Conservation (phyloP, 148 eudicot genomes). For the Silene conica region DNA sequence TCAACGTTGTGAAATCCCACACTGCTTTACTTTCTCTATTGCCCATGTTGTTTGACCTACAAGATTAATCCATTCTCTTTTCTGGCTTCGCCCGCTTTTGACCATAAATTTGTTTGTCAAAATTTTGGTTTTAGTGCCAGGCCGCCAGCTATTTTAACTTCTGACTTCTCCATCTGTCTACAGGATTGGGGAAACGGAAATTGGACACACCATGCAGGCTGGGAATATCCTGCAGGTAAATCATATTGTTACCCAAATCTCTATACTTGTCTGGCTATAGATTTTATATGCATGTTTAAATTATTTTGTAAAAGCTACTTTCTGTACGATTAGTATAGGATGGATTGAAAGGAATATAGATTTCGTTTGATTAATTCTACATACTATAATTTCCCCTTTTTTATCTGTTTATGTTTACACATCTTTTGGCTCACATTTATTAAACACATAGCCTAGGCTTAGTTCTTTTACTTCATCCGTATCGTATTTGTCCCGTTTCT, state of each 20-base stretch:
- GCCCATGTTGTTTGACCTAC: background rate
- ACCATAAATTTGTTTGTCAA: background rate
- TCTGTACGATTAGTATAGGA: no score
- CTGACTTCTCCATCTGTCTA: conserved; percentile 16
- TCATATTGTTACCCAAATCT: conserved; percentile 10
- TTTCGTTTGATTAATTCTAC: background rate
- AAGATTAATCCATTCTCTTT: background rate
- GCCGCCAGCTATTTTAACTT: background rate
- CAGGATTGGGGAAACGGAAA: conserved; percentile 73
- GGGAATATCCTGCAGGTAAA: conserved; percentile 70
- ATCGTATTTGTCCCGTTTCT: background rate
- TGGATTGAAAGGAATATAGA: no score
- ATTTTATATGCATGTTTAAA: background rate
- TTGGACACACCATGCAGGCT: conserved; percentile 57
- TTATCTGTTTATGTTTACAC: background rate
- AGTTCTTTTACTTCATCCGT: background rate
- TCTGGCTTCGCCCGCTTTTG: background rate
- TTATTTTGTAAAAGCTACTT: background rate
- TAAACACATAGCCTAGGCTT: background rate
- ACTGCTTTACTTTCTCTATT: background rate
- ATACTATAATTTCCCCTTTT: background rate
- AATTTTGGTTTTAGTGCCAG: background rate
- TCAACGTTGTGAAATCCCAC: background rate
- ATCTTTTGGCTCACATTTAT: background rate
- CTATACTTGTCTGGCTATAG: background rate